Evolutionary conservation across 2,329 filamentous ascomycete species (phyloP).

Genomic region (Pleurostoma richardsiae): DNA sequence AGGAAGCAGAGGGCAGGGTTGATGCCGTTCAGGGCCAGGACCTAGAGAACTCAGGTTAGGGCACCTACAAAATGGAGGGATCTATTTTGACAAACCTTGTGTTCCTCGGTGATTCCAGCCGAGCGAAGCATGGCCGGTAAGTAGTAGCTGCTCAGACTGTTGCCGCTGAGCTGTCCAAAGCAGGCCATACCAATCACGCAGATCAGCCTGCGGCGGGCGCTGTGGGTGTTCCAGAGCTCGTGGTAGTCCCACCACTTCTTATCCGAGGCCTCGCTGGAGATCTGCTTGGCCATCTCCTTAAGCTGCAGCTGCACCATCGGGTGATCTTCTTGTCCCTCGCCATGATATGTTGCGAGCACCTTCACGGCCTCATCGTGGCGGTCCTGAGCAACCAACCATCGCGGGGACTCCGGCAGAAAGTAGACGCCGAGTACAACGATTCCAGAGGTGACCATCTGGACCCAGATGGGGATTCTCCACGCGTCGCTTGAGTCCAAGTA

Average conservation of each 20-base stretch:
- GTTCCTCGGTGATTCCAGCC: conserved; percentile 43
- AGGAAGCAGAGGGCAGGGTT: conserved; percentile 49
- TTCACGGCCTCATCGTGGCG: conserved; percentile 30
- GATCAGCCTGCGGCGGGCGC: conserved; percentile 42
- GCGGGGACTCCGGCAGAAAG: conserved; percentile 40
- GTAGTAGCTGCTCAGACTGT: conserved; percentile 47
- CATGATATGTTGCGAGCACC: conserved; percentile 44
- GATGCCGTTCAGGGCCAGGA: conserved; percentile 44
- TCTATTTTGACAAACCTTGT: conserved; percentile 21
- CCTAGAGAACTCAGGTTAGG: too few relatives aligned
- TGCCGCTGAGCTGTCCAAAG: conserved; percentile 49
- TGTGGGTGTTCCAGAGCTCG: conserved; percentile 44
- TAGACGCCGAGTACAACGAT: conserved; percentile 36
- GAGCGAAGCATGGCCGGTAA: conserved; percentile 46
- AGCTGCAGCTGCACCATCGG: conserved; percentile 48
- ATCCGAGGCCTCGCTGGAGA: conserved; percentile 43
- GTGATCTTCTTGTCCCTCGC: conserved; percentile 42
- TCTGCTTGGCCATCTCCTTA: conserved; percentile 40
- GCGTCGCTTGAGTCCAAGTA: conserved; percentile 29
- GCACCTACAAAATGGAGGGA: too few relatives aligned
- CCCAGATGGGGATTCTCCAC: conserved; percentile 46
- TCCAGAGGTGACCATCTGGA: conserved; percentile 45
- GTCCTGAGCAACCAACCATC: conserved; percentile 39
- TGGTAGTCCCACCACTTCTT: conserved; percentile 53
- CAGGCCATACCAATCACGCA: conserved; percentile 45